Percentiles rank a stretch among this genome's conserved stretches.
Evolutionary conservation across 2,329 filamentous ascomycete species (phyloP).

Genomic region (Penicillium fuscoglaucum): DNA sequence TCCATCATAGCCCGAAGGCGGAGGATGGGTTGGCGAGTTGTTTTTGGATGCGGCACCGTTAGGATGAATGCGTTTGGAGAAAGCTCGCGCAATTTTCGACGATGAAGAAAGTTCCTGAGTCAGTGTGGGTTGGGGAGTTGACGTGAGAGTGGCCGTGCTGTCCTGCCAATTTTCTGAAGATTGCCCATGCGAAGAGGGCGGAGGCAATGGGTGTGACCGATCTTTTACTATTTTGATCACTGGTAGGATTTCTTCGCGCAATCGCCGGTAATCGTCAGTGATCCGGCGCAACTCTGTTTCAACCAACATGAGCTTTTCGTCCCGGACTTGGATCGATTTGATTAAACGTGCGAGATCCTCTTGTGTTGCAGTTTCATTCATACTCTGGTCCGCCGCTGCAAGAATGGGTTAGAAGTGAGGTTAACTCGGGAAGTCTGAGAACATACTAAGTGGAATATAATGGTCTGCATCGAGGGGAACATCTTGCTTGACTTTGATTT

Average conservation of each 20-base stretch:
- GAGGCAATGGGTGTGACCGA: conserved; percentile 80
- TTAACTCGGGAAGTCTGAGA: conserved; percentile 9
- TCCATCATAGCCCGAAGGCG: conserved; percentile 65
- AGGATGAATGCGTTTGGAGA: conserved; percentile 70
- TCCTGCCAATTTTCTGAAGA: conserved; percentile 30
- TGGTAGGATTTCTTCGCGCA: conserved; percentile 89
- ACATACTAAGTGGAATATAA: conserved; percentile 86
- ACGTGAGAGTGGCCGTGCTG: conserved; percentile 42
- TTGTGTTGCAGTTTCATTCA: conserved; percentile 83
- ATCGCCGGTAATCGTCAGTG: conserved; percentile 80
- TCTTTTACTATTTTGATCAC: conserved; percentile 90
- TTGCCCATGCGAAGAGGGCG: conserved; percentile 38
- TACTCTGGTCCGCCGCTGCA: conserved; percentile 82
- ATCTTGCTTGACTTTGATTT: conserved; percentile 92
- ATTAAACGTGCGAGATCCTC: conserved; percentile 92
- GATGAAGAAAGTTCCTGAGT: conserved; percentile 47
- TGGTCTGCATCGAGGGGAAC: conserved; percentile 88
- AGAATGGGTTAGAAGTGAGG: conserved; percentile 16
- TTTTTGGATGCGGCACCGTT: conserved; percentile 73
- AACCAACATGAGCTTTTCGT: conserved; percentile 81
- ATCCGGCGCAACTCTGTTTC: conserved; percentile 82
- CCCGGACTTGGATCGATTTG: conserved; percentile 82
- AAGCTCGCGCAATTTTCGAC: conserved; percentile 65
- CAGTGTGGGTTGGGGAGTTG: conserved; percentile 32
- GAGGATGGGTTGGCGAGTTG: conserved; percentile 70